Percentiles rank a stretch among this genome's conserved stretches.
Evolutionary conservation across 352 stramenopile species (phyloP).

Genomic region (Blastocystis hominis): DNA sequence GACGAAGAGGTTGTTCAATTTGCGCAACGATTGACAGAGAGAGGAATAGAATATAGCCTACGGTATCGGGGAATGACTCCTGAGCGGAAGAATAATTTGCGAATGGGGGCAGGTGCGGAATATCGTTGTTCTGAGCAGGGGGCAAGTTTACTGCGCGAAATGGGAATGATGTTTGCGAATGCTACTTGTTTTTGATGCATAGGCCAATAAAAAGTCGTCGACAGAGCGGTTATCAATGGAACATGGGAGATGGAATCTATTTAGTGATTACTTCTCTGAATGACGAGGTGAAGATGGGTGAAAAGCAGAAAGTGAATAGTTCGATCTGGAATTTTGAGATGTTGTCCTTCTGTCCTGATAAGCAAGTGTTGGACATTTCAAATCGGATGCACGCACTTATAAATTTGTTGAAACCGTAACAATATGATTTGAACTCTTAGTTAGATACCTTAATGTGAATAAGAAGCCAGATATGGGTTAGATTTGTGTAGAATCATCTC

Average conservation of each 20-base stretch:
- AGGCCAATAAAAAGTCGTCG: background rate
- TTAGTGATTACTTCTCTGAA: background rate
- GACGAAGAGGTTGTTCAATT: constrained; percentile 14
- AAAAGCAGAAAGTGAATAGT: too few relatives aligned
- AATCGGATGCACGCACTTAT: background rate
- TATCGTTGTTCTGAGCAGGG: background rate
- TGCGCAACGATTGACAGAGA: background rate
- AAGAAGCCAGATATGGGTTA: too few relatives aligned
- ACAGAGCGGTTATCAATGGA: background rate
- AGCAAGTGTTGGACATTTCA: background rate
- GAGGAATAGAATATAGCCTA: background rate
- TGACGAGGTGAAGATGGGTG: background rate
- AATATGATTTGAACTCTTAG: too few relatives aligned
- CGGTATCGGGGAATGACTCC: background rate
- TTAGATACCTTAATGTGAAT: too few relatives aligned
- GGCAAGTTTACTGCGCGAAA: background rate
- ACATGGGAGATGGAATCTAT: background rate
- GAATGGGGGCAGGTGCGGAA: background rate
- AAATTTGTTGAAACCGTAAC: too few relatives aligned
- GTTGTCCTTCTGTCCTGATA: background rate
- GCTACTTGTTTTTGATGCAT: background rate
- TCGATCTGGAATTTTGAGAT: background rate
- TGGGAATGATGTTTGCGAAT: background rate
- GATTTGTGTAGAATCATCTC: too few relatives aligned
- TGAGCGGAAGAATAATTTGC: background rate